Conservation (phyloP, 2,329 filamentous ascomycete genomes). For the Xylaria sp. region DNA sequence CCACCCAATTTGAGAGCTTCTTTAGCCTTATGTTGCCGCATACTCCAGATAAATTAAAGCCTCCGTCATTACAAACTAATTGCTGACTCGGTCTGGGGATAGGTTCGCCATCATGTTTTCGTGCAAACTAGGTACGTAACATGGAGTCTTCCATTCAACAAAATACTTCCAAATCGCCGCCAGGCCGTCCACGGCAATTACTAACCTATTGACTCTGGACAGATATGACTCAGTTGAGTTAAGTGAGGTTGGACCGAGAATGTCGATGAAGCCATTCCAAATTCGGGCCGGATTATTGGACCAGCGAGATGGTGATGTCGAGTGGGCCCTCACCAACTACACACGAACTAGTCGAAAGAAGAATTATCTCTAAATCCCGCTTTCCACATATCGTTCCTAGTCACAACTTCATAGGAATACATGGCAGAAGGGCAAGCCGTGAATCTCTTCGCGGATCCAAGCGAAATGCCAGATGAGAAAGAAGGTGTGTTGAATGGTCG, state of each 20-base stretch:
- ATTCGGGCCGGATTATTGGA: slow-evolving; percentile 91
- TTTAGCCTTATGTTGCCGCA: not conserved
- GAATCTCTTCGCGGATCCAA: slow-evolving; percentile 40
- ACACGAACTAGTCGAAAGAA: slow-evolving; percentile 95
- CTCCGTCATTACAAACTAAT: not conserved
- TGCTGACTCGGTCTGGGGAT: slow-evolving; percentile 21
- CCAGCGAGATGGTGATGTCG: slow-evolving; percentile 93
- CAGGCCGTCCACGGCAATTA: not conserved
- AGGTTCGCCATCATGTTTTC: slow-evolving; percentile 89
- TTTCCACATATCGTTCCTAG: not conserved
- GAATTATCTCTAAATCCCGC: slow-evolving; percentile 79
- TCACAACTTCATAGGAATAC: slow-evolving; percentile 38
- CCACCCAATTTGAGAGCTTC: not conserved
- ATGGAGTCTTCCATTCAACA: not conserved
- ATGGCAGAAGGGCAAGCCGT: slow-evolving; percentile 41
- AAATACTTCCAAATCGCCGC: not conserved
- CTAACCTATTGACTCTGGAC: slow-evolving; percentile 53
- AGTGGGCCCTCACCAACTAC: slow-evolving; percentile 97
- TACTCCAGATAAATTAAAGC: not conserved
- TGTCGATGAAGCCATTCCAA: slow-evolving; percentile 98
- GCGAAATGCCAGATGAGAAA: slow-evolving; percentile 42
- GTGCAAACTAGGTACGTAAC: slow-evolving; percentile 72
- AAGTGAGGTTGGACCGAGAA: slow-evolving; percentile 89
- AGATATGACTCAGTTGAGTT: slow-evolving; percentile 85
- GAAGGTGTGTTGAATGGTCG: slow-evolving; percentile 37